A percentile compares a stretch with the other conserved stretches of the same genome.
These are phyloP conservation scores for Cardamine chenopodiifolia DNA, from an alignment of 345 rosid genomes.

Conservation along the genomic window DNA sequence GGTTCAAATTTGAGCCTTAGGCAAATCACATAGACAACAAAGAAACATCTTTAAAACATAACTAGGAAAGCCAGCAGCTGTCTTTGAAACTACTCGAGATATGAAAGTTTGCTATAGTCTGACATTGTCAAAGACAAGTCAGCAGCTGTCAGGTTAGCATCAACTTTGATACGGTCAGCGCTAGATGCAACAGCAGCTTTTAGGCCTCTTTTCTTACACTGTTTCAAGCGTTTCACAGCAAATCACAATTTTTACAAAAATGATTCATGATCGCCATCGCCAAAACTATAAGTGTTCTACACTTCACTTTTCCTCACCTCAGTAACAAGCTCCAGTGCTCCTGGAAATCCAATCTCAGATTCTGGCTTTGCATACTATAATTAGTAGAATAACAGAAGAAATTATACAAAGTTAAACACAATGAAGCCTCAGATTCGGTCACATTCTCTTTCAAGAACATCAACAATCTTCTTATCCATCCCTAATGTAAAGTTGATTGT, in stretches of 20 bases:
- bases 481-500: neutral
- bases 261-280: too few species aligned
- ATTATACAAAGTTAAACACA: neutral
- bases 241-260: neutral
- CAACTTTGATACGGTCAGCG: conserved; percentile 94
- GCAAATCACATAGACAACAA: neutral
- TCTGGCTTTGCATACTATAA: conserved; percentile 89
- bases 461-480: neutral
- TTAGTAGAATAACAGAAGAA: neutral
- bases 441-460: conserved; percentile 10
- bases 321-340: conserved; percentile 85
- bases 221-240: conserved; percentile 26
- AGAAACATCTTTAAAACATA: neutral
- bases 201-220: conserved; percentile 87
- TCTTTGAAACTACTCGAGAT: neutral
- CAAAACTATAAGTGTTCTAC: neutral
- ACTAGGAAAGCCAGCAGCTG: neutral
- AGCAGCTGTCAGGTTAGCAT: conserved; percentile 94
- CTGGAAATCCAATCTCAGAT: conserved; percentile 94
- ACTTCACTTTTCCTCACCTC: conserved; percentile 51
- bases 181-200: conserved; percentile 98
- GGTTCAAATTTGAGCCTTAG: neutral
- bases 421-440: neutral
- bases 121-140: conserved; percentile 71
- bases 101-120: conserved; percentile 32